phyloP scores from a whole-genome alignment of 768 basidiomycete genomes.

The Boletus reticulatus region DNA sequence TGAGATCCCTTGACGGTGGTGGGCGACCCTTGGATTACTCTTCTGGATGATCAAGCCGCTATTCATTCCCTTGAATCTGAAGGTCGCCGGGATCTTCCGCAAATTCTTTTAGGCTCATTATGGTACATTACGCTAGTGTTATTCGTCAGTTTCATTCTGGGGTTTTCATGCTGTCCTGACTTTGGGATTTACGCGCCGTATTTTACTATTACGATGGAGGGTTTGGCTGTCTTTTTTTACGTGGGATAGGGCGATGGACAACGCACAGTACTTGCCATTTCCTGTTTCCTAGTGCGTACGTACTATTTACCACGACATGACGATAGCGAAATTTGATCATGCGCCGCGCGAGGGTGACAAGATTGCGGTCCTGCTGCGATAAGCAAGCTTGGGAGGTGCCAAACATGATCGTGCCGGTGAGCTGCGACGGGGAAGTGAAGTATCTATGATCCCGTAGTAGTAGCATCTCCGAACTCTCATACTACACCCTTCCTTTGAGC shows the following conservation, averaged over 20 bases:
- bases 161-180: slow-evolving; percentile 23
- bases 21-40: slow-evolving; percentile 47
- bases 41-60: slow-evolving; percentile 41
- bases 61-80: slow-evolving; percentile 42
- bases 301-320: slow-evolving; percentile 14
- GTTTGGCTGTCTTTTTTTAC: slow-evolving; percentile 7
- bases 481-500: no score
- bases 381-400: no score
- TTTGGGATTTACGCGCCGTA: slow-evolving; percentile 16
- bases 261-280: no score
- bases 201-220: slow-evolving; percentile 6
- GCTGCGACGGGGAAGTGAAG: neutral
- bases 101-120: slow-evolving; percentile 35
- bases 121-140: slow-evolving; percentile 24
- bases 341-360: neutral
- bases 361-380: no score
- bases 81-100: slow-evolving; percentile 48
- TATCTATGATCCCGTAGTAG: no score
- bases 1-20: slow-evolving; percentile 43
- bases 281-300: slow-evolving; percentile 4
- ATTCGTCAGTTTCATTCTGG: slow-evolving; percentile 22
- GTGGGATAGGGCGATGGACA: slow-evolving; percentile 7
- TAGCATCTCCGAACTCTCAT: no score
- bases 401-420: neutral
- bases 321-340: neutral